Percentiles rank a stretch among this genome's conserved stretches.
phyloP scores from a whole-genome alignment of 2,329 filamentous ascomycete species.

The Diplodia seriata region DNA sequence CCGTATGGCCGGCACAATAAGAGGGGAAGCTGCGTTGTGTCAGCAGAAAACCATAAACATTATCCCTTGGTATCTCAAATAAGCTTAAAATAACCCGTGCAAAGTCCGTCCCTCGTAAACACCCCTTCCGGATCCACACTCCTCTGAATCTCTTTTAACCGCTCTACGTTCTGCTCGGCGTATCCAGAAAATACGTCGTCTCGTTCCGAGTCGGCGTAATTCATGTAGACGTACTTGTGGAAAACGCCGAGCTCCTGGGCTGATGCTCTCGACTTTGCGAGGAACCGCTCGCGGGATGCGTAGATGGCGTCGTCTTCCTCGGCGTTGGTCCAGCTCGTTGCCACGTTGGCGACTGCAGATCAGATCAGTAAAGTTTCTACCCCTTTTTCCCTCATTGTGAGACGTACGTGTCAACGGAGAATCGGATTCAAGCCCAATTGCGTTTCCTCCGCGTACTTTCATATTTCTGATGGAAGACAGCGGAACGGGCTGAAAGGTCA shows the following conservation, averaged over 20 bases:
- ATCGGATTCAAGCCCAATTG: slow-evolving; percentile 9
- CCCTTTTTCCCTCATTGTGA: background rate
- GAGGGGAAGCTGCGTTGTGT: background rate
- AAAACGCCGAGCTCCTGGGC: slow-evolving; percentile 4
- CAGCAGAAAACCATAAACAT: slow-evolving; percentile 22
- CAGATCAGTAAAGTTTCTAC: background rate
- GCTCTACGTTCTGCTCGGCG: slow-evolving; percentile 34
- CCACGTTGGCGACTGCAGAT: slow-evolving; percentile 3
- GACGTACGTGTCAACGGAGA: slow-evolving; percentile 7
- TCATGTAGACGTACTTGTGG: slow-evolving; percentile 28
- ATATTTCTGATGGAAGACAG: background rate
- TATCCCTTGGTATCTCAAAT: slow-evolving; percentile 28
- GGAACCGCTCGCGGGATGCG: background rate
- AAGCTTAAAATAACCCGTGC: slow-evolving; percentile 27
- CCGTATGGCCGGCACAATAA: background rate
- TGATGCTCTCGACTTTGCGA: background rate
- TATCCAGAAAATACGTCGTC: slow-evolving; percentile 38
- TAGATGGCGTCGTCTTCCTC: slow-evolving; percentile 12
- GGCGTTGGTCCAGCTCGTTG: background rate
- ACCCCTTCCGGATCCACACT: slow-evolving; percentile 36
- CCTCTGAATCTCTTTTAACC: slow-evolving; percentile 29
- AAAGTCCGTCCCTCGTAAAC: slow-evolving; percentile 34
- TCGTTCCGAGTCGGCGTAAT: slow-evolving; percentile 13
- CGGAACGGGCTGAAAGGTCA: slow-evolving; percentile 21
- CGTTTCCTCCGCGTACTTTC: slow-evolving; percentile 10